Conservation (phyloP, 1,284 basidiomycete genomes). For the Irpex sp. region DNA sequence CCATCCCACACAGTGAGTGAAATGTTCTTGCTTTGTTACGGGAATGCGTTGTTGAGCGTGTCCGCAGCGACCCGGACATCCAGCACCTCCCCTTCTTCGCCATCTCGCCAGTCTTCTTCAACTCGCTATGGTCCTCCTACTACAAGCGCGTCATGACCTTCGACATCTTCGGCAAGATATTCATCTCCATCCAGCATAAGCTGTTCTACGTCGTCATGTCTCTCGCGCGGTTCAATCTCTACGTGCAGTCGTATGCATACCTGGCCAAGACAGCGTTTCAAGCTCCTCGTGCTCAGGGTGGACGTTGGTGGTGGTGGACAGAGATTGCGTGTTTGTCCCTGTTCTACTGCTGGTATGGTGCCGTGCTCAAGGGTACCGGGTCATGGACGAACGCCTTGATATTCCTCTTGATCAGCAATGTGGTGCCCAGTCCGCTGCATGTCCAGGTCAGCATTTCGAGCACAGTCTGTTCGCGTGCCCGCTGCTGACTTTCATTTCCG, state of each 20-base stretch:
- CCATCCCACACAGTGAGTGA: conserved; percentile 87
- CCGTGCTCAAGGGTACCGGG: conserved; percentile 64
- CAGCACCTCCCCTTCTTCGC: conserved; percentile 98
- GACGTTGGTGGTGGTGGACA: conserved; percentile 68
- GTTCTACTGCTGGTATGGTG: conserved; percentile 82
- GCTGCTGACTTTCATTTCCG: background rate
- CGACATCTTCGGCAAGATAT: conserved; percentile 64
- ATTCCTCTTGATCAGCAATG: conserved; percentile 79
- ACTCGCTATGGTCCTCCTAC: conserved; percentile 89
- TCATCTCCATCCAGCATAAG: conserved; percentile 85
- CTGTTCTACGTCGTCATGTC: conserved; percentile 92
- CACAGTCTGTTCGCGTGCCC: background rate
- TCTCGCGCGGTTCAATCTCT: conserved; percentile 95
- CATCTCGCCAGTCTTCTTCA: conserved; percentile 85
- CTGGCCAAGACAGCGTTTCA: conserved; percentile 65
- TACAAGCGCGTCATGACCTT: conserved; percentile 88
- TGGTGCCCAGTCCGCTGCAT: conserved; percentile 81
- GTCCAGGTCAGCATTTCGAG: conserved; percentile 56
- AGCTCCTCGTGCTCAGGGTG: conserved; percentile 54
- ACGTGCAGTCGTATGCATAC: conserved; percentile 83
- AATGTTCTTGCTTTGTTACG: background rate
- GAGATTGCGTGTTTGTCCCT: conserved; percentile 67
- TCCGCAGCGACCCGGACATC: conserved; percentile 88
- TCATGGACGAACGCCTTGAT: conserved; percentile 60
- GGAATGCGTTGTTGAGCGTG: conserved; percentile 1